These are phyloP conservation scores for Apiospora arundinis DNA, from an alignment of 2,329 filamentous ascomycete genomes.

Conservation along the genomic window DNA sequence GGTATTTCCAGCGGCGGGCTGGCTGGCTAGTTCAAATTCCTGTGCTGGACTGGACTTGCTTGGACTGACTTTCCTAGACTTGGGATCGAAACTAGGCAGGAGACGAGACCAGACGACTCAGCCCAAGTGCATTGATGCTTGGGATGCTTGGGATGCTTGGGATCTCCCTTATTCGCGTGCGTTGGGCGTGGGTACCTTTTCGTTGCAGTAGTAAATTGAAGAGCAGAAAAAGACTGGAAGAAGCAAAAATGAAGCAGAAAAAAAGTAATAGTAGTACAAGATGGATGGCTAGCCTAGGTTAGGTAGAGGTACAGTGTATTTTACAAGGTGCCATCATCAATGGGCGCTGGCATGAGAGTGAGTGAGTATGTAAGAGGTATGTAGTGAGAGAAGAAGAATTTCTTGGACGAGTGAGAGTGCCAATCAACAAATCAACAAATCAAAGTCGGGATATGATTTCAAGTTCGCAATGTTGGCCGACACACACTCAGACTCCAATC, in stretches of 20 bases:
- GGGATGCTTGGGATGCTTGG: neutral
- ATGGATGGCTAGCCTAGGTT: neutral
- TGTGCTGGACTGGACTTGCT: neutral
- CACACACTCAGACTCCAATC: too few relatives aligned
- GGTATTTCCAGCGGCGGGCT: neutral
- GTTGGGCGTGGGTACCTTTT: too few relatives aligned
- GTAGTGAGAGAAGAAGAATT: neutral
- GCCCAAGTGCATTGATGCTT: neutral
- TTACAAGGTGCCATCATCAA: slow-evolving; percentile 7
- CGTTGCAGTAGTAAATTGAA: neutral
- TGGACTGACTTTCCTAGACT: neutral
- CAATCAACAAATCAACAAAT: too few relatives aligned
- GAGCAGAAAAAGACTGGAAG: neutral
- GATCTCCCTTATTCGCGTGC: neutral
- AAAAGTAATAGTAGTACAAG: neutral
- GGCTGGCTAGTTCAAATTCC: slow-evolving; percentile 10
- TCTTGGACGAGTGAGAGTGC: neutral
- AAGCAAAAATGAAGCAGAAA: neutral
- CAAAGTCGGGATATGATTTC: too few relatives aligned
- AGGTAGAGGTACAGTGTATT: neutral
- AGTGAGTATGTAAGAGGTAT: neutral
- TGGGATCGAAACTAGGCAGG: slow-evolving; percentile 1
- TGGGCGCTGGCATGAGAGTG: too few relatives aligned
- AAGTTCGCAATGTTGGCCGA: too few relatives aligned
- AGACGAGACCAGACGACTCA: slow-evolving; percentile 3